Evolutionary conservation across 108 stramenopile genomes (phyloP).

Genomic region (Phaeodactylum tricornutum): DNA sequence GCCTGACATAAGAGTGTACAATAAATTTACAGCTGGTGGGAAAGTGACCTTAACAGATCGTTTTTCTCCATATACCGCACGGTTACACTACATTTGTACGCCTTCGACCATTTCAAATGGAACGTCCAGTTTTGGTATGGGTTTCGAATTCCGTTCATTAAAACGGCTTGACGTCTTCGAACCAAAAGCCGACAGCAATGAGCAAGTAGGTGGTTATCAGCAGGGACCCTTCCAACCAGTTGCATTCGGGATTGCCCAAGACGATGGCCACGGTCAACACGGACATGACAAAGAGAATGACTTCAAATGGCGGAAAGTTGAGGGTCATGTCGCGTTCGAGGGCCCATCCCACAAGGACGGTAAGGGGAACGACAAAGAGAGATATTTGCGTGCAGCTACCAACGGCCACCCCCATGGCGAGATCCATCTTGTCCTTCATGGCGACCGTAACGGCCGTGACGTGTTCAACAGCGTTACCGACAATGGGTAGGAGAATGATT

Average conservation of each 20-base stretch:
- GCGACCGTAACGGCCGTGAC: conserved; percentile 88
- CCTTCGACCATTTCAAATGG: too few relatives aligned
- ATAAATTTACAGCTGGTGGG: too few relatives aligned
- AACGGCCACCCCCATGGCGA: conserved; percentile 84
- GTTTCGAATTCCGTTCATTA: too few relatives aligned
- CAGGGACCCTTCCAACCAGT: conserved; percentile 86
- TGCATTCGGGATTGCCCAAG: conserved; percentile 53
- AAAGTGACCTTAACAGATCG: too few relatives aligned
- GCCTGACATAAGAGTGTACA: too few relatives aligned
- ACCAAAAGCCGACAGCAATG: conserved; percentile 82
- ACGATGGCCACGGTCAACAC: conserved; percentile 68
- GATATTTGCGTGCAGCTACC: conserved; percentile 84
- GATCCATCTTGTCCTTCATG: conserved; percentile 90
- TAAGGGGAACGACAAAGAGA: conserved; percentile 82
- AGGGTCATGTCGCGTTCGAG: conserved; percentile 81
- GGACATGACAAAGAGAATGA: conserved; percentile 66
- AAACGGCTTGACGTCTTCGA: conserved; percentile 45
- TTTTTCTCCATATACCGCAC: too few relatives aligned
- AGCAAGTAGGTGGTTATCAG: conserved; percentile 80
- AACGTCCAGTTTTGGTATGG: too few relatives aligned
- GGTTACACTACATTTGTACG: too few relatives aligned
- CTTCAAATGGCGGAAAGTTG: conserved; percentile 82
- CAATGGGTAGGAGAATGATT: conserved; percentile 84
- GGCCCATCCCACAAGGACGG: conserved; percentile 78
- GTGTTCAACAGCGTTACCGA: conserved; percentile 93